phyloP scores from a whole-genome alignment of 441 rosid species.

The Populus hybrid region DNA sequence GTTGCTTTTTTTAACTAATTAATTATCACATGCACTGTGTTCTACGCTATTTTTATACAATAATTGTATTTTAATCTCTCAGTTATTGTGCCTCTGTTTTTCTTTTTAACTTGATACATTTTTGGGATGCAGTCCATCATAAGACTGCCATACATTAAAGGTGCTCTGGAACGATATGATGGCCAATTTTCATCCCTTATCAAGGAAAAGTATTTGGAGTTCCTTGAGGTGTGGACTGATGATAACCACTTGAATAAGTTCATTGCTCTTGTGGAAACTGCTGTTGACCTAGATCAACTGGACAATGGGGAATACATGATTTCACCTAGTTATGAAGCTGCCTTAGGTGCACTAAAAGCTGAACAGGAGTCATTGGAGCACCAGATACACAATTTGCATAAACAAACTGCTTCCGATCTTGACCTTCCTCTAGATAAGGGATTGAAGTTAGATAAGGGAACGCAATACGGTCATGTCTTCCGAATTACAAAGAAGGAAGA shows the following conservation, averaged over 20 bases:
- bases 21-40: background rate
- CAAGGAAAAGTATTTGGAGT: conserved; percentile 64
- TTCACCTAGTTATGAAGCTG: conserved; percentile 77
- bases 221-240: conserved; percentile 52
- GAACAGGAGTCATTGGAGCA: conserved; percentile 75
- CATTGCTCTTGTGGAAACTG: conserved; percentile 76
- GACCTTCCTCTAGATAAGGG: conserved; percentile 80
- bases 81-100: background rate
- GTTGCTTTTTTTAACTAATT: too few relatives aligned
- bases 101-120: conserved; percentile 17
- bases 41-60: background rate
- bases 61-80: background rate
- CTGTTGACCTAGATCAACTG: conserved; percentile 94
- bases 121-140: conserved; percentile 69
- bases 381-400: conserved; percentile 80
- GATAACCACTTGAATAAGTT: conserved; percentile 80
- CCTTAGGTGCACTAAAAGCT: conserved; percentile 62
- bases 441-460: conserved; percentile 86
- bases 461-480: conserved; percentile 95
- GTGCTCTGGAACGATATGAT: conserved; percentile 60
- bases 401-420: conserved; percentile 81
- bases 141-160: conserved; percentile 81
- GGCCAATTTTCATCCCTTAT: conserved; percentile 73
- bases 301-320: conserved; percentile 98
- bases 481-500: conserved; percentile 98